Conservation (phyloP, 768 basidiomycete genomes). For the Tulasnella sp. region DNA sequence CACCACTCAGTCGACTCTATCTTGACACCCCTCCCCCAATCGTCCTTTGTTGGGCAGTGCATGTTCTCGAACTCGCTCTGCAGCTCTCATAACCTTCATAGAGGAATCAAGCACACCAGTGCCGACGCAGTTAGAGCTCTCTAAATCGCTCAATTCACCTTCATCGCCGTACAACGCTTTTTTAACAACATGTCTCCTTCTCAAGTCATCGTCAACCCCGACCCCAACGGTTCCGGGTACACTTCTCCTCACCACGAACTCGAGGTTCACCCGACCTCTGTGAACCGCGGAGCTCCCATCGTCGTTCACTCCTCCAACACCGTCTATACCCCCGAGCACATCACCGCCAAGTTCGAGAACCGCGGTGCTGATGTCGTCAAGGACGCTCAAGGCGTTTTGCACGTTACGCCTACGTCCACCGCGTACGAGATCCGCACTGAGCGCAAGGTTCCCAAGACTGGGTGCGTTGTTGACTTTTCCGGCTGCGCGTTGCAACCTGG, state of each 20-base stretch:
- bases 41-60: slow-evolving; percentile 42
- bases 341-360: slow-evolving; percentile 77
- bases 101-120: slow-evolving; percentile 79
- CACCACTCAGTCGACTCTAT: neutral
- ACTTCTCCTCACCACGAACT: slow-evolving; percentile 62
- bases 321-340: slow-evolving; percentile 72
- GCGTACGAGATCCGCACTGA: slow-evolving; percentile 89
- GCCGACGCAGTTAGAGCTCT: slow-evolving; percentile 52
- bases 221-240: slow-evolving; percentile 58
- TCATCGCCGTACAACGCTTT: neutral
- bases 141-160: slow-evolving; percentile 33
- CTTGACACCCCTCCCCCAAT: neutral
- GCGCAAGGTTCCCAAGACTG: slow-evolving; percentile 82
- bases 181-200: slow-evolving; percentile 37
- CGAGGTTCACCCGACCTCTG: slow-evolving; percentile 80
- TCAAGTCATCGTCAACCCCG: slow-evolving; percentile 35
- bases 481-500: neutral
- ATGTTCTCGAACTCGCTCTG: slow-evolving; percentile 96
- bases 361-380: slow-evolving; percentile 68
- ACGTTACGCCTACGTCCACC: slow-evolving; percentile 72
- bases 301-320: slow-evolving; percentile 80
- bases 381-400: slow-evolving; percentile 64
- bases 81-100: slow-evolving; percentile 80
- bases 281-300: slow-evolving; percentile 69
- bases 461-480: slow-evolving; percentile 53